Conservation (phyloP, 805 yeast species). For the Hanseniaspora occidentalis region DNA sequence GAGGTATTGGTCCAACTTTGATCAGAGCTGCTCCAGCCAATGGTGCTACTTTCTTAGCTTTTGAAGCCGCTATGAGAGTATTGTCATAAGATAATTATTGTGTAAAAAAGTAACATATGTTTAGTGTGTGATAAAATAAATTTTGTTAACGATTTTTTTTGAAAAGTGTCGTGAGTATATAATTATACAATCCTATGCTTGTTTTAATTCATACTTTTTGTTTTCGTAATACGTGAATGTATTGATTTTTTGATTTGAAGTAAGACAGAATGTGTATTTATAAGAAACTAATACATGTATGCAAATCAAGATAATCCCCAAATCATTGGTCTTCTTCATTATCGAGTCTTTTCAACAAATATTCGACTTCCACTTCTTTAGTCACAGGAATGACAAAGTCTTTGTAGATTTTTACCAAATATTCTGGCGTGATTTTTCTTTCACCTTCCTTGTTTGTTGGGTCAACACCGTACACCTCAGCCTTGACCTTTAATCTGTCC, state of each 20-base stretch:
- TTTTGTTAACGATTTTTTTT: no score
- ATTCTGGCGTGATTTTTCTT: conserved; percentile 70
- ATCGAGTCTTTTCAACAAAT: conserved; percentile 71
- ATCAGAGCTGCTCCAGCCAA: conserved; percentile 97
- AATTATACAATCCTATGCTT: no score
- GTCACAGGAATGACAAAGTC: conserved; percentile 89
- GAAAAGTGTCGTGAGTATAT: no score
- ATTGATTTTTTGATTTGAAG: background rate
- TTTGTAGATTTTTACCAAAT: conserved; percentile 70
- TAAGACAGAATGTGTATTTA: background rate
- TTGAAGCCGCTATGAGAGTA: conserved; percentile 75
- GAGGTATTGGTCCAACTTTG: conserved; percentile 86
- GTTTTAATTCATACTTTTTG: background rate
- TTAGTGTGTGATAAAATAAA: no score
- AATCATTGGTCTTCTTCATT: conserved; percentile 25
- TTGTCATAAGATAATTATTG: background rate
- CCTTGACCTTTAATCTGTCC: conserved; percentile 66
- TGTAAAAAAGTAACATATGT: no score
- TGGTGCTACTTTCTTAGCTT: conserved; percentile 91
- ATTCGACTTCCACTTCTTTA: conserved; percentile 89
- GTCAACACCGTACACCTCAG: conserved; percentile 77
- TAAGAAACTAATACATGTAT: no score
- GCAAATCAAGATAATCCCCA: no score
- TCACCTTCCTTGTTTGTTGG: conserved; percentile 68
- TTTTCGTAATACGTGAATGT: background rate